A percentile compares a stretch with the other conserved stretches of the same genome.
phyloP scores from a whole-genome alignment of 257 asterid genomes.

The Nicotiana tabacum region DNA sequence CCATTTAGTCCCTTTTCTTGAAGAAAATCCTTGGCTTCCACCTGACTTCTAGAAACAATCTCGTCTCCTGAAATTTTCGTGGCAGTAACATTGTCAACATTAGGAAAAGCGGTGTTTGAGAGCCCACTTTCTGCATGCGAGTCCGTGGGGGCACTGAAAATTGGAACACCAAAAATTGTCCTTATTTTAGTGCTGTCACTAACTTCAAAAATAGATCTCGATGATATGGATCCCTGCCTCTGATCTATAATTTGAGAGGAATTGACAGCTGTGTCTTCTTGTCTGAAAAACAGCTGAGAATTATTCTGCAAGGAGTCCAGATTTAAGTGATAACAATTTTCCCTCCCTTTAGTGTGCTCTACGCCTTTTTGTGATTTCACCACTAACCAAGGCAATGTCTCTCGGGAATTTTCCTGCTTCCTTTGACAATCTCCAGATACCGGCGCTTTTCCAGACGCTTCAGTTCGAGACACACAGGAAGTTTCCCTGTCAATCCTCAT shows the following conservation, averaged over 20 bases:
- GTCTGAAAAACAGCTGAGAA: slow-evolving; percentile 47
- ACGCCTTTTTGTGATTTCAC: slow-evolving; percentile 24
- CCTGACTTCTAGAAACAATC: slow-evolving; percentile 9
- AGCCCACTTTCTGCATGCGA: slow-evolving; percentile 4
- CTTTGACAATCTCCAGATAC: slow-evolving; percentile 19
- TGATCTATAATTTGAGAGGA: slow-evolving; percentile 20
- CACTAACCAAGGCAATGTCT: slow-evolving; percentile 42
- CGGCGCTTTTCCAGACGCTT: slow-evolving; percentile 5
- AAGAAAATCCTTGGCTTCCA: slow-evolving; percentile 13
- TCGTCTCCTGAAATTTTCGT: slow-evolving; percentile 6
- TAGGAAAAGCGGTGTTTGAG: slow-evolving; percentile 8
- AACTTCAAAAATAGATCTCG: background rate
- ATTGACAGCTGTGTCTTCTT: slow-evolving; percentile 21
- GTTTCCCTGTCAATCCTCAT: slow-evolving; percentile 19
- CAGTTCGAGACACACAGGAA: slow-evolving; percentile 6
- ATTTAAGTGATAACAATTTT: slow-evolving; percentile 50
- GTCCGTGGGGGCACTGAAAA: slow-evolving; percentile 13
- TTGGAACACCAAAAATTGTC: slow-evolving; percentile 20
- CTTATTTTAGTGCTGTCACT: slow-evolving; percentile 8
- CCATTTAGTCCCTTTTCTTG: slow-evolving; percentile 21
- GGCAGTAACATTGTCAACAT: background rate
- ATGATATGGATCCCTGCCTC: slow-evolving; percentile 23
- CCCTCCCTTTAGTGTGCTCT: slow-evolving; percentile 27
- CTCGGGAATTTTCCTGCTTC: slow-evolving; percentile 16
- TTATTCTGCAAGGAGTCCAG: slow-evolving; percentile 55